A percentile compares a stretch with the other conserved stretches of the same genome.
These are phyloP conservation scores for Coemansia sp. DNA, from an alignment of 192 early-diverging fungal species.

Conservation along the genomic window DNA sequence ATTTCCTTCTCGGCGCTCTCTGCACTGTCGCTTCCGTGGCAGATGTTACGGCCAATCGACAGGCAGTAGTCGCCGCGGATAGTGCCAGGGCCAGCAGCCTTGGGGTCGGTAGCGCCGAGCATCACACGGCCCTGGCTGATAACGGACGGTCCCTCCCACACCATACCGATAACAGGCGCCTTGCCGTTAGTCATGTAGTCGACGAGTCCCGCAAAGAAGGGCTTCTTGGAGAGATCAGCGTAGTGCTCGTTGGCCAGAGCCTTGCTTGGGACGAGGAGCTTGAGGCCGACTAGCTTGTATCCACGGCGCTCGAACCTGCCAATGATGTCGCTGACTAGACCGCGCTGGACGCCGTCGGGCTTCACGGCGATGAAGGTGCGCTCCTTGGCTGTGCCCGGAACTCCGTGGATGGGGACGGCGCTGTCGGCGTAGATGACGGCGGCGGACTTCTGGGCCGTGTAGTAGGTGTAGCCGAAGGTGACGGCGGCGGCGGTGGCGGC, in stretches of 20 bases:
- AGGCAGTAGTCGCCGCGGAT: slow-evolving; percentile 86
- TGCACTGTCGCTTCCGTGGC: slow-evolving; percentile 85
- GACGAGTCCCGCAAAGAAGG: slow-evolving; percentile 87
- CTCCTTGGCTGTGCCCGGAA: slow-evolving; percentile 61
- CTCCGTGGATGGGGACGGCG: slow-evolving; percentile 52
- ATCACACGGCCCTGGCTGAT: slow-evolving; percentile 84
- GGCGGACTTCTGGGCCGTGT: slow-evolving; percentile 15
- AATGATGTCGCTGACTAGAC: slow-evolving; percentile 84
- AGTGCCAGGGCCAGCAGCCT: slow-evolving; percentile 80
- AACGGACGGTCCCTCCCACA: slow-evolving; percentile 86
- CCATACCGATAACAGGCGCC: slow-evolving; percentile 78
- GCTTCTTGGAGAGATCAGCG: slow-evolving; percentile 76
- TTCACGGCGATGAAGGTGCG: slow-evolving; percentile 78
- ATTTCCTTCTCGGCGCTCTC: slow-evolving; percentile 84
- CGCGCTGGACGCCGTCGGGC: slow-evolving; percentile 85
- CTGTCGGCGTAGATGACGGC: slow-evolving; percentile 32
- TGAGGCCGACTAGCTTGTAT: slow-evolving; percentile 87
- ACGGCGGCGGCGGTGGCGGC: slow-evolving; percentile 27
- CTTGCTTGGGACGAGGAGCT: slow-evolving; percentile 64
- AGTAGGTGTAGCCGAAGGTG: slow-evolving; percentile 37
- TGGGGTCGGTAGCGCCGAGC: slow-evolving; percentile 92
- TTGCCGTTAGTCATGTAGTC: slow-evolving; percentile 90
- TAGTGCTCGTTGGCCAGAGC: slow-evolving; percentile 83
- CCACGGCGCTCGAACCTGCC: slow-evolving; percentile 83
- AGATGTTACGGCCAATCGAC: slow-evolving; percentile 76